A percentile compares a stretch with the other conserved stretches of the same genome.
Conservation (phyloP, 257 asterid genomes). For the Cinchona pubescens region DNA sequence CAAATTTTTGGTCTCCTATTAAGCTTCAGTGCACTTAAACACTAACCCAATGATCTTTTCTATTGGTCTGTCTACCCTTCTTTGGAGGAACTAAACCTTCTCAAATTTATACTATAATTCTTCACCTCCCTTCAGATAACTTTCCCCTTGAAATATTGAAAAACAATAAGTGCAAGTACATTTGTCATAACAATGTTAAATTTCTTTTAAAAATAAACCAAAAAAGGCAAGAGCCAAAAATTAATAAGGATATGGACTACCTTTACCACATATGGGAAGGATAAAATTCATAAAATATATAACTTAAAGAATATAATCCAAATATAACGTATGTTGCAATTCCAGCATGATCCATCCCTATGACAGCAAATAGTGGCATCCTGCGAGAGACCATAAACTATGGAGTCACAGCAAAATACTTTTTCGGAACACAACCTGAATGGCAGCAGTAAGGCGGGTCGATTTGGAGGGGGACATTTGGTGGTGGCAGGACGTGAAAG, state of each 20-base stretch:
- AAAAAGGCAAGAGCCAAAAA: too few species aligned
- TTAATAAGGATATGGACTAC: neutral
- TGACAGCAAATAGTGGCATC: slow-evolving; percentile 93
- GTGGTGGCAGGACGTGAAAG: slow-evolving; percentile 90
- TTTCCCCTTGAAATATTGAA: neutral
- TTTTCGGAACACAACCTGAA: slow-evolving; percentile 48
- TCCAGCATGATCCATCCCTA: slow-evolving; percentile 97
- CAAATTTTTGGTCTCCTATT: too few species aligned
- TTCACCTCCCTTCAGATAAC: neutral
- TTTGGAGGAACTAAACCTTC: neutral
- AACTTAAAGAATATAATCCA: neutral
- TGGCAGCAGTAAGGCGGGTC: slow-evolving; percentile 94
- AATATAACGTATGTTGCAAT: slow-evolving; percentile 85
- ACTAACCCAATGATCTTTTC: neutral
- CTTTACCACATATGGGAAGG: neutral
- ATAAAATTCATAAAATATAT: too few species aligned
- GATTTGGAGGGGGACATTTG: slow-evolving; percentile 90
- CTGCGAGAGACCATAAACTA: slow-evolving; percentile 33
- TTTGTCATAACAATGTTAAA: neutral
- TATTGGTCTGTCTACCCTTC: neutral
- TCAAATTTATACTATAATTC: neutral
- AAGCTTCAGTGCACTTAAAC: too few species aligned
- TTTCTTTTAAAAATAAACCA: neutral
- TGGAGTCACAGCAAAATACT: slow-evolving; percentile 9
- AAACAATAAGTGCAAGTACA: neutral